Evolutionary conservation across 2,329 filamentous ascomycete species (phyloP).

Genomic region (Penicillium digitatum): DNA sequence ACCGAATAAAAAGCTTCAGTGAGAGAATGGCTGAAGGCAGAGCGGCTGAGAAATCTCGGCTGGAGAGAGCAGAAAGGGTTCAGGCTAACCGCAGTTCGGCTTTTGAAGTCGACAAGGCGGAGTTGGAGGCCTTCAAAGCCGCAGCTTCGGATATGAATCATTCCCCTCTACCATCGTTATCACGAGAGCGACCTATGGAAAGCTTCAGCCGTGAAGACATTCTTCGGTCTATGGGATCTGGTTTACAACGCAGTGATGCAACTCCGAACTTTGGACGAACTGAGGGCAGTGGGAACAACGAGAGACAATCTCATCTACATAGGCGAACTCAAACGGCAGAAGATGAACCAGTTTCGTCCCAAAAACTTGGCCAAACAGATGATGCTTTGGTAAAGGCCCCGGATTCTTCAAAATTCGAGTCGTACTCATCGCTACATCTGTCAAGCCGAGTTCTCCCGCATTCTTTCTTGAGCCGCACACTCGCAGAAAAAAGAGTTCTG

Average conservation of each 20-base stretch:
- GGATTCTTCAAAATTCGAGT: constrained; percentile 68
- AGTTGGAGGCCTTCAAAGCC: constrained; percentile 43
- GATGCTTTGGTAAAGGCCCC: constrained; percentile 28
- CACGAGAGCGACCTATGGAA: constrained; percentile 46
- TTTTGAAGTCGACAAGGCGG: constrained; percentile 43
- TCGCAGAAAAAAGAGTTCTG: constrained; percentile 73
- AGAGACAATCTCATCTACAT: constrained; percentile 22
- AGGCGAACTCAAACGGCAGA: constrained; percentile 24
- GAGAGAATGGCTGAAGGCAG: constrained; percentile 74
- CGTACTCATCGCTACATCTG: constrained; percentile 80
- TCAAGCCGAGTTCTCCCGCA: constrained; percentile 80
- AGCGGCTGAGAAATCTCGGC: constrained; percentile 37
- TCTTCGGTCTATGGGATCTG: constrained; percentile 32
- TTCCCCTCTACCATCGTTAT: constrained; percentile 45
- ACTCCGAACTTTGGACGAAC: constrained; percentile 27
- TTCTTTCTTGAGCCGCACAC: constrained; percentile 69
- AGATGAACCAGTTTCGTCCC: constrained; percentile 15
- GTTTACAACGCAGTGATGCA: constrained; percentile 36
- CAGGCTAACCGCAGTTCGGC: constrained; percentile 41
- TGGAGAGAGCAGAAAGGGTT: constrained; percentile 37
- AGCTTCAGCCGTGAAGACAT: constrained; percentile 64
- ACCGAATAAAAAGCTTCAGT: constrained; percentile 64
- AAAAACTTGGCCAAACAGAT: constrained; percentile 21
- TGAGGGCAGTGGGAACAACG: constrained; percentile 10
- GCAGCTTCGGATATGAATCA: constrained; percentile 34